Evolutionary conservation across 768 basidiomycete genomes (phyloP), one percentile per base, ranked within the genome.

Genomic region (Ephemerocybe angulata): DNA sequence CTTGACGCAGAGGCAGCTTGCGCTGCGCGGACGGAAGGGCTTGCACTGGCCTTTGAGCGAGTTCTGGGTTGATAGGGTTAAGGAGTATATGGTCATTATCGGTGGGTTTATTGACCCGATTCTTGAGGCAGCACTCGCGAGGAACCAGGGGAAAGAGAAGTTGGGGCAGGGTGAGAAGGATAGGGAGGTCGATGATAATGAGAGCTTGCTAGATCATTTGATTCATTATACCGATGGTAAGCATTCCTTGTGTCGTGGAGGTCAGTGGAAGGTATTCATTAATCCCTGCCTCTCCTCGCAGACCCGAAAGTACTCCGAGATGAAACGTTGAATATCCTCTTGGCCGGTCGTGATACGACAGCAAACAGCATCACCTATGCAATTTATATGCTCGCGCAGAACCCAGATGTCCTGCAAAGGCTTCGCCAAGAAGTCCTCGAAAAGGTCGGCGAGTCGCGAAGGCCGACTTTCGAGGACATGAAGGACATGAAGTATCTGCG

Each of bases 21-120:
- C 43, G 17, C 13, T 57, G 13, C 47, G 61, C 3, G 29, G 47
- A 15, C 50, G 59, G 11, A 8, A 29, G 13, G 61, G 61, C n/a
- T 24, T 42, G 22, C 52, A 65, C 5, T 84, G 83, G 82, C 77
- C 79, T 10, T 62, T 84, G 22, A 61, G 61, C 1, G 85, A 88
- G 61, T 76, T 86, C 50, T 77, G 72, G 72, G 59, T 64, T 29
- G 81, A 85, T 64, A 70, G 67, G 33, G 72, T 77, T 29, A 66
- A 64, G 58, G 65, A 69, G 47, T 69, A 71, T 42, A 74, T 82
- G 69, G 63, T 66, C 19, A 67, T 78, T 15, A 75, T 85, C 25
- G 68, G 78, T 46, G 65, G 60, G 1, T 81, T 81, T 61, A 72
- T 83, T 22, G 72, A 78, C 46, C 82, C 81, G 4, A 73, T 86